Evolutionary conservation across 2,329 filamentous ascomycete genomes (phyloP), one percentile per base, ranked within the genome.

Genomic region (Mycosphaerella arachidis): DNA sequence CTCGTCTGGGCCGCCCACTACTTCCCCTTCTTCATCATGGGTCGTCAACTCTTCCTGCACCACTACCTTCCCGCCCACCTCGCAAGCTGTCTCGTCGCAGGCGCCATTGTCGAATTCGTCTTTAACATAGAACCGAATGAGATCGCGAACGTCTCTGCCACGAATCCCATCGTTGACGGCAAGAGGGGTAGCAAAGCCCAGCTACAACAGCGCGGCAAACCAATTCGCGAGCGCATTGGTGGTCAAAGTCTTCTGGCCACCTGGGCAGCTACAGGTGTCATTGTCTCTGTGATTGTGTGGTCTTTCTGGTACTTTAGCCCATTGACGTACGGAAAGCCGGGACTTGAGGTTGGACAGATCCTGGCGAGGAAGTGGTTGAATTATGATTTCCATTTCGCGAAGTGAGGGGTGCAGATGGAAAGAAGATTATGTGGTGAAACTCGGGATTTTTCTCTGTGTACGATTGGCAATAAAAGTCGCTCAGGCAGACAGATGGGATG

Each of bases 311-410:
- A 90, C 83, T 99, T 96, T 81, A 84, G 95, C 65, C 94, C 94
- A 20, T 79, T 99, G 72, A 99, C 94, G 1, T 99, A 99, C 74
- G 94, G 94, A 56, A 92, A 90, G 74, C 94, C 94, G 4, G 93
- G 93, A 35, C 82, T 99, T 70, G 85, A 82, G 58, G 88, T 96
- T 18, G 85, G 87, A 12, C 82, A 91, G 73, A 89, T 99, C 31
- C 78, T 89, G 64, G 84, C 87, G 64, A 87, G 94, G 75, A 97
- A 97, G 82, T 97, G 93, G 93, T 82, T 99, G 66, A 90, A 90
- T 65, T 99, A 97, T 74, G 94, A 99, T 75, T 82, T 99, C 73
- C 94, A 99, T 79, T 99, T 99, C 80, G 94, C 94, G 61, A 99
- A 99, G 85, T 99, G 89, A 61, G 27, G 16, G 16, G 40, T 8